Percentiles rank a stretch among this genome's conserved stretches.
Conservation (phyloP, 2,329 filamentous ascomycete genomes). For the Aspergillus caelatus region DNA sequence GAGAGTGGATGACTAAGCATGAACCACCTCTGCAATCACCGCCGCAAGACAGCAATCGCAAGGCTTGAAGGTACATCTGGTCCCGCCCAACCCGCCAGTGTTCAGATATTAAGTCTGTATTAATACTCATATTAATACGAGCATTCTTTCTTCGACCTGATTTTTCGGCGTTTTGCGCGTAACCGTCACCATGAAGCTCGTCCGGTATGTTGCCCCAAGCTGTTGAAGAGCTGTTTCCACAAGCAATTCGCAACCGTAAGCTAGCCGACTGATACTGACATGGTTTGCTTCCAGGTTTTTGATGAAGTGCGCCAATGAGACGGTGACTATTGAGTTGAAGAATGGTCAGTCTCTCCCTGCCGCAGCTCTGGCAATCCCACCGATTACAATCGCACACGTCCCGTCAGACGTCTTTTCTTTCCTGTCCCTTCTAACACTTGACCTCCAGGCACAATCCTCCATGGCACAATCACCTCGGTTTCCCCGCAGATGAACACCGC, state of each 20-base stretch:
- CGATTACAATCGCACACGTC: slow-evolving; percentile 4
- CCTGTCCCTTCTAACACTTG: slow-evolving; percentile 1
- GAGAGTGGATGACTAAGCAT: not conserved
- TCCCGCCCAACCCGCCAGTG: not conserved
- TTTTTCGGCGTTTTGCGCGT: not conserved
- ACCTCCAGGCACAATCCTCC: slow-evolving; percentile 79
- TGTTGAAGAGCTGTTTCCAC: slow-evolving; percentile 8
- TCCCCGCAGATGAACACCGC: slow-evolving; percentile 99
- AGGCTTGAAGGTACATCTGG: slow-evolving; percentile 1
- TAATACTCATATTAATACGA: not conserved
- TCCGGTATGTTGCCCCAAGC: slow-evolving; percentile 69
- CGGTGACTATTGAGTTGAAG: slow-evolving; percentile 96
- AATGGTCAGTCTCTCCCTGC: slow-evolving; percentile 67
- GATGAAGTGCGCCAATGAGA: slow-evolving; percentile 99
- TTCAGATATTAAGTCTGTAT: not conserved
- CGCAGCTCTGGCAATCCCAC: not conserved
- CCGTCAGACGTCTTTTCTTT: not conserved
- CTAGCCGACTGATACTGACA: not conserved
- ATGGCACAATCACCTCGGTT: slow-evolving; percentile 95
- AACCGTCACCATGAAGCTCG: slow-evolving; percentile 81
- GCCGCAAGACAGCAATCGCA: not conserved
- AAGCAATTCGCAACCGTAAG: not conserved
- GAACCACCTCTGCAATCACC: not conserved
- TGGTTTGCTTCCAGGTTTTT: slow-evolving; percentile 70
- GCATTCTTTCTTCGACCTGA: not conserved